phyloP scores from a whole-genome alignment of 2,329 filamentous ascomycete species.

The Scleromitrula shiraiana region DNA sequence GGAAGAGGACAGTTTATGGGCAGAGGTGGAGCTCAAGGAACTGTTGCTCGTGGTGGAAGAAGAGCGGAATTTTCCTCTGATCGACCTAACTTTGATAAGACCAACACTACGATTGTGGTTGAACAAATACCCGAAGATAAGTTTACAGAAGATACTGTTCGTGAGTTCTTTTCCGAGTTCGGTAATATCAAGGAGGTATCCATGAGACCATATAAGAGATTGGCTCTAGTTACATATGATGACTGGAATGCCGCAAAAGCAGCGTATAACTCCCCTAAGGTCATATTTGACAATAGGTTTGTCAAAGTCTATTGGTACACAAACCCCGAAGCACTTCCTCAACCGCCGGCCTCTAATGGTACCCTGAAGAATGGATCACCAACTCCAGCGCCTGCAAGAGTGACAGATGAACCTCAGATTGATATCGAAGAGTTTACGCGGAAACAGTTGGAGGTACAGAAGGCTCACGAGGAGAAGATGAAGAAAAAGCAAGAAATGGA shows the following conservation, averaged over 20 bases:
- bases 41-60: constrained; percentile 21
- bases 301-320: constrained; percentile 78
- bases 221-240: constrained; percentile 64
- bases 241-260: constrained; percentile 57
- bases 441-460: constrained; percentile 66
- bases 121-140: constrained; percentile 70
- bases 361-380: constrained; percentile 23
- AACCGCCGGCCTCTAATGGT: constrained; percentile 26
- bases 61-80: constrained; percentile 54
- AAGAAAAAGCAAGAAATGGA: constrained; percentile 56
- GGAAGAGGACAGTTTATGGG: constrained; percentile 27
- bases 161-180: constrained; percentile 64
- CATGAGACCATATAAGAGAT: constrained; percentile 56
- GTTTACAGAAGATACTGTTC: constrained; percentile 57
- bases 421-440: constrained; percentile 62
- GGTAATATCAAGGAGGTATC: constrained; percentile 56
- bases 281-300: constrained; percentile 77
- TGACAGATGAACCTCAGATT: constrained; percentile 40
- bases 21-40: constrained; percentile 15
- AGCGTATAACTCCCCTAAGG: constrained; percentile 69
- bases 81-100: constrained; percentile 53
- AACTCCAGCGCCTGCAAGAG: constrained; percentile 16
- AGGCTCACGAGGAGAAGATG: constrained; percentile 55
- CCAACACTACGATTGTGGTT: constrained; percentile 62
- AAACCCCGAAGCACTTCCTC: constrained; percentile 34